Conservation (phyloP, 768 basidiomycete genomes). For the Arthromyces matolae region DNA sequence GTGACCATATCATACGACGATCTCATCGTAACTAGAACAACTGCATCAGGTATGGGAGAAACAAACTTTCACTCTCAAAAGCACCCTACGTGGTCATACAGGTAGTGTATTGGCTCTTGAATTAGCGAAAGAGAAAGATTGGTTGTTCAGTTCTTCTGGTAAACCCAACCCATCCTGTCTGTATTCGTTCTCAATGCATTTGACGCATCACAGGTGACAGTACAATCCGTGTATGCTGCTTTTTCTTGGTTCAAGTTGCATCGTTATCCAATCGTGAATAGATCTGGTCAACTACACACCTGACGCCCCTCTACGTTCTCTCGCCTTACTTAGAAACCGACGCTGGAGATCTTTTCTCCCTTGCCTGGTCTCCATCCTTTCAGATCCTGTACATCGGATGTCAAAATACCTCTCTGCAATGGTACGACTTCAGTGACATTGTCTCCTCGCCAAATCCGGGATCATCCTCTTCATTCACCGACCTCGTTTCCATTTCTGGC, state of each 20-base stretch:
- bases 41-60: conserved; percentile 79
- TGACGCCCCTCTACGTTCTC: conserved; percentile 67
- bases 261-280: conserved; percentile 24
- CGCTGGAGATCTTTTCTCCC: conserved; percentile 84
- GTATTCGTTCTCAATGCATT: neutral
- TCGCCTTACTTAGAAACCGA: conserved; percentile 75
- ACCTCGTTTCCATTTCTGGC: conserved; percentile 21
- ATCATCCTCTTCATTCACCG: conserved; percentile 9
- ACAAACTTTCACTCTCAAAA: conserved; percentile 60
- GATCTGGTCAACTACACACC: conserved; percentile 78
- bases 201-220: conserved; percentile 63
- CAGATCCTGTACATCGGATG: conserved; percentile 84
- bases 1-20: conserved; percentile 14
- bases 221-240: conserved; percentile 66
- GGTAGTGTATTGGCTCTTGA: conserved; percentile 82
- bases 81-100: conserved; percentile 74
- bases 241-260: neutral
- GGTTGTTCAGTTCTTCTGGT: conserved; percentile 93
- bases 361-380: conserved; percentile 68
- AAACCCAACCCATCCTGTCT: conserved; percentile 19
- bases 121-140: conserved; percentile 68
- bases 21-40: neutral
- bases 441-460: conserved; percentile 11
- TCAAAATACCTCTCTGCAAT: conserved; percentile 91
- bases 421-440: conserved; percentile 58